Percentiles rank a stretch among this genome's conserved stretches.
These are phyloP conservation scores for Lactarius trivialis DNA, from an alignment of 768 basidiomycete species.

Conservation along the genomic window DNA sequence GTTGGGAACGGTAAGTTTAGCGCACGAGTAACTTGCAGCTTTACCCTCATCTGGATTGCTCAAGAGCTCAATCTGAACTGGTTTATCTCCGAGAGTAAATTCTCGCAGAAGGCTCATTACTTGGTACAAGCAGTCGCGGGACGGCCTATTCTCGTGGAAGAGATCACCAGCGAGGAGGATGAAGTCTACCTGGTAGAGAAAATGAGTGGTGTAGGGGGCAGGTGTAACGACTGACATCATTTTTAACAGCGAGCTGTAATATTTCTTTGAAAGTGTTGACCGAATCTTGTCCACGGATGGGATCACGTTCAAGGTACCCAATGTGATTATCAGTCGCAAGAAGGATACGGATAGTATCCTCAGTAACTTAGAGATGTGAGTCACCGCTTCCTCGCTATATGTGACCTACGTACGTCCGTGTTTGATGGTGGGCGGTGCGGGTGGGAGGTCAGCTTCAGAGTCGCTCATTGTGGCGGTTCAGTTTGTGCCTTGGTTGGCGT, in stretches of 20 bases:
- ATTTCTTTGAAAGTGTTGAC: slow-evolving; percentile 95
- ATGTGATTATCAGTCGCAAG: slow-evolving; percentile 96
- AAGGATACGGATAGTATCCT: slow-evolving; percentile 74
- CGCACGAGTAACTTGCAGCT: slow-evolving; percentile 76
- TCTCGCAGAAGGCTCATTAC: slow-evolving; percentile 86
- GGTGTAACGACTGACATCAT: slow-evolving; percentile 52
- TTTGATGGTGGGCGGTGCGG: slow-evolving; percentile 11
- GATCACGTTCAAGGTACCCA: slow-evolving; percentile 91
- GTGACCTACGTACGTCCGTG: slow-evolving; percentile 10
- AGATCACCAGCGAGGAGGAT: slow-evolving; percentile 92
- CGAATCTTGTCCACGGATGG: slow-evolving; percentile 88
- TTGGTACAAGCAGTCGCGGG: slow-evolving; percentile 82
- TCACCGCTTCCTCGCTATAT: neutral
- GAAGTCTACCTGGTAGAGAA: slow-evolving; percentile 73
- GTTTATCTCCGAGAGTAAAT: slow-evolving; percentile 81
- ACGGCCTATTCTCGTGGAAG: slow-evolving; percentile 97
- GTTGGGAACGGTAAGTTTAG: slow-evolving; percentile 13
- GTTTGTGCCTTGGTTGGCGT: neutral
- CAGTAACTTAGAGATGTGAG: slow-evolving; percentile 33
- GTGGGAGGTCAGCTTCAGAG: neutral
- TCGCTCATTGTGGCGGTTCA: neutral
- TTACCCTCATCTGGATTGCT: slow-evolving; percentile 92
- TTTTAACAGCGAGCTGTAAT: slow-evolving; percentile 80
- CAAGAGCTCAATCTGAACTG: slow-evolving; percentile 84
- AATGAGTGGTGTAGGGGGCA: slow-evolving; percentile 6